These are phyloP conservation scores for Echinochloa phyllopogon DNA, from an alignment of 176 grass and related monocot species.

Conservation along the genomic window DNA sequence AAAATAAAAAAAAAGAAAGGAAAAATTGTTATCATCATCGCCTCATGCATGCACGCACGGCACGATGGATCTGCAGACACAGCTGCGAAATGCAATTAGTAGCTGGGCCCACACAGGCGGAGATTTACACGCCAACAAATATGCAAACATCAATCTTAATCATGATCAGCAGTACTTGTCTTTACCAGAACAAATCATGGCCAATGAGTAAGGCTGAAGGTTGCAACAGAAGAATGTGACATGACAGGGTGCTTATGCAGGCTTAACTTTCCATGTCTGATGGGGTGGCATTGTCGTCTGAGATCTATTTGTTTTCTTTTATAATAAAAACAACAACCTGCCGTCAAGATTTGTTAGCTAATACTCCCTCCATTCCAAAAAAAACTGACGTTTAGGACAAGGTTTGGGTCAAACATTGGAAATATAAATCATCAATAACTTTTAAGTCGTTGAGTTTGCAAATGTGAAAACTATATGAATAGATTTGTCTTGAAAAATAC, in stretches of 20 bases:
- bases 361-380: too few species aligned
- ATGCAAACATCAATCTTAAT: constrained; percentile 9
- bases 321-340: not conserved
- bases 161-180: not conserved
- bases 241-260: constrained; percentile 11
- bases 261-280: not conserved
- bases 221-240: constrained; percentile 24
- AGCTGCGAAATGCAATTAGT: not conserved
- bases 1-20: not conserved
- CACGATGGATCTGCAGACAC: not conserved
- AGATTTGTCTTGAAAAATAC: too few species aligned
- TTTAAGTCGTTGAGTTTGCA: too few species aligned
- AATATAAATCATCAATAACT: too few species aligned
- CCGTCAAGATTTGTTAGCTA: not conserved
- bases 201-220: constrained; percentile 40
- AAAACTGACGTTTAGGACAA: too few species aligned
- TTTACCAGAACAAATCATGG: not conserved
- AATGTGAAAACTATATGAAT: too few species aligned
- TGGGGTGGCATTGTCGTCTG: constrained; percentile 29
- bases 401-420: too few species aligned
- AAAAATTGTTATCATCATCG: not conserved
- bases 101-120: not conserved
- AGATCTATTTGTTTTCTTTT: constrained; percentile 20
- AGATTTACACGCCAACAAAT: constrained; percentile 40
- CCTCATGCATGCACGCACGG: not conserved